Conservation (phyloP, 2,329 filamentous ascomycete species). For the Scytalidium sp. region DNA sequence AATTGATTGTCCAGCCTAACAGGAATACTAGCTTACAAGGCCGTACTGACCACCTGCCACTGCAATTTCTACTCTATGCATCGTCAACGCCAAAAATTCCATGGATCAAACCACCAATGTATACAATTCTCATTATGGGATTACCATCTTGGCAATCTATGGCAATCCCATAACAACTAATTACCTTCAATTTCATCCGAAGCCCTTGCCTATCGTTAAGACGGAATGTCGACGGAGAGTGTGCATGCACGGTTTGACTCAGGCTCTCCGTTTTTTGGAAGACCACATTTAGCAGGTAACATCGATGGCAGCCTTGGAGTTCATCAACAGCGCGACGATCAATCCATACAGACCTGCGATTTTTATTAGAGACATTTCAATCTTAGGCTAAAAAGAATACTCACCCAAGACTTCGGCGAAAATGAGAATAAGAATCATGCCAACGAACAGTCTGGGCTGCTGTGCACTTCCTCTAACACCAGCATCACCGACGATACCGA, state of each 20-base stretch:
- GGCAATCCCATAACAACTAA: background rate
- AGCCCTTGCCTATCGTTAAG: slow-evolving; percentile 18
- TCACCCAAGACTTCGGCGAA: slow-evolving; percentile 81
- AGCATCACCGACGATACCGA: slow-evolving; percentile 84
- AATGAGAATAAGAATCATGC: slow-evolving; percentile 83
- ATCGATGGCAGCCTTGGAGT: slow-evolving; percentile 78
- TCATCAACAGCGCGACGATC: slow-evolving; percentile 99
- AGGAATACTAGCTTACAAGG: slow-evolving; percentile 31
- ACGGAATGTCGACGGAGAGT: slow-evolving; percentile 19
- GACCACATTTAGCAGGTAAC: slow-evolving; percentile 52
- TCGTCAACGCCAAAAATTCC: slow-evolving; percentile 26
- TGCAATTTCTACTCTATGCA: slow-evolving; percentile 29
- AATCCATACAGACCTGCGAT: slow-evolving; percentile 89
- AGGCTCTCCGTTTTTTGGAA: slow-evolving; percentile 19
- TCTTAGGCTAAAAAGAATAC: background rate
- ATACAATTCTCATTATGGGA: slow-evolving; percentile 25
- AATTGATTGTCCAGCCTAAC: slow-evolving; percentile 1
- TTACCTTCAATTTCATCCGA: slow-evolving; percentile 3
- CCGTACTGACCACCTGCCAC: slow-evolving; percentile 20
- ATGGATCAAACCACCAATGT: slow-evolving; percentile 25
- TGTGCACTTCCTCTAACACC: slow-evolving; percentile 82
- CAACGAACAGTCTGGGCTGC: slow-evolving; percentile 67
- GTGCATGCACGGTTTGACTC: slow-evolving; percentile 22
- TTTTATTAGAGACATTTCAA: slow-evolving; percentile 22
- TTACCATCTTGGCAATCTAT: slow-evolving; percentile 4